Conservation (phyloP, 257 asterid species). For the Nicotiana noctiflora region DNA sequence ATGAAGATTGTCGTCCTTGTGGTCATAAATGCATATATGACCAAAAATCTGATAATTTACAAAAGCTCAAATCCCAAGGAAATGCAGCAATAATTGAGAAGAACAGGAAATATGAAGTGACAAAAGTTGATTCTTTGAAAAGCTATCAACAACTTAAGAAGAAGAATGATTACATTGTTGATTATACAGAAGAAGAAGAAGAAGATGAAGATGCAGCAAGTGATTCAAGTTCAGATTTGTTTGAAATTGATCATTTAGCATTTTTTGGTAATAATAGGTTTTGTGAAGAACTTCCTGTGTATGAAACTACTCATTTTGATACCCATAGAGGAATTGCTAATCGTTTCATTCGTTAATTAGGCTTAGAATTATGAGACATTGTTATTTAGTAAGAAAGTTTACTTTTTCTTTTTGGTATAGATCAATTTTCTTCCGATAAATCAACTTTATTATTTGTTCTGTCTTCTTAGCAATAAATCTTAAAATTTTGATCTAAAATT, state of each 20-base stretch:
- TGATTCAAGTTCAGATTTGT: slow-evolving; percentile 79
- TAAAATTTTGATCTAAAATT: background rate
- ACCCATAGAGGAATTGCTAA: slow-evolving; percentile 45
- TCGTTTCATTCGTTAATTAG: slow-evolving; percentile 41
- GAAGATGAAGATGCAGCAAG: slow-evolving; percentile 38
- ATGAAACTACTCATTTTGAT: slow-evolving; percentile 57
- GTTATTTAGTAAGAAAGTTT: background rate
- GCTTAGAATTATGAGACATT: background rate
- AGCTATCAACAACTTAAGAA: slow-evolving; percentile 13
- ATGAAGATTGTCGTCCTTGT: slow-evolving; percentile 49
- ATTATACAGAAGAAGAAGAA: slow-evolving; percentile 13
- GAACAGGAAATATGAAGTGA: slow-evolving; percentile 20
- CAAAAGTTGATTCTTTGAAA: slow-evolving; percentile 6
- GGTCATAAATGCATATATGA: slow-evolving; percentile 34
- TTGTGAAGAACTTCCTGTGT: slow-evolving; percentile 74
- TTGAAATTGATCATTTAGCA: slow-evolving; percentile 67
- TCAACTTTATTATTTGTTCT: background rate
- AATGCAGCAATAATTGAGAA: slow-evolving; percentile 16
- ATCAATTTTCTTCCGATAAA: background rate
- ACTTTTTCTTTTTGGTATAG: background rate
- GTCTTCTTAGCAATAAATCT: slow-evolving; percentile 18
- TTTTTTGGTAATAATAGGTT: slow-evolving; percentile 42
- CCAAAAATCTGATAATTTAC: slow-evolving; percentile 15
- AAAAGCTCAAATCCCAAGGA: slow-evolving; percentile 22
- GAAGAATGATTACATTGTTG: slow-evolving; percentile 7